These are phyloP conservation scores for Trichoderma breve DNA, from an alignment of 2,329 filamentous ascomycete genomes.

Conservation along the genomic window DNA sequence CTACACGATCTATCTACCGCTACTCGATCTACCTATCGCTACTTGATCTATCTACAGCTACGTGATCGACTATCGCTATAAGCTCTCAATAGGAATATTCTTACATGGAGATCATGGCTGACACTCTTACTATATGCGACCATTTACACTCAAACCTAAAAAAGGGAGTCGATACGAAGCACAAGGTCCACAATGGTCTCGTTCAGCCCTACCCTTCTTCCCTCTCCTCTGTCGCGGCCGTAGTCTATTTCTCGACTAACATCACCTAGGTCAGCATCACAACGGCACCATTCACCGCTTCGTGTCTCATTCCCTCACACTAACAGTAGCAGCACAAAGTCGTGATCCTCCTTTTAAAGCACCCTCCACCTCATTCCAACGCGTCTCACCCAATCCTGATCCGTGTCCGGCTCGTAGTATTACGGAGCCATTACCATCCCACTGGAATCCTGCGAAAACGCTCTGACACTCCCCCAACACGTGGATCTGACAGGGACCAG, in stretches of 20 bases:
- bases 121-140: not conserved
- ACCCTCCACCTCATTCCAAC: not conserved
- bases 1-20: too few relatives aligned
- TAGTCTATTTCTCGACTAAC: not conserved
- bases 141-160: not conserved
- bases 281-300: not conserved
- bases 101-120: not conserved
- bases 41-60: not conserved
- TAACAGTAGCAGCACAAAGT: not conserved
- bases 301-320: not conserved
- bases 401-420: not conserved
- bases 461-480: not conserved
- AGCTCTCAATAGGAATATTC: not conserved
- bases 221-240: not conserved
- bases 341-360: not conserved
- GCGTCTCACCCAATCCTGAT: not conserved
- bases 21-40: not conserved
- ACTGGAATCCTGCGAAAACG: not conserved
- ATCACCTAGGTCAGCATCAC: not conserved
- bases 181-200: not conserved
- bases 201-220: not conserved
- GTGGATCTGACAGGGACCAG: not conserved
- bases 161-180: not conserved
- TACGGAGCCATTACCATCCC: constrained; percentile 6
- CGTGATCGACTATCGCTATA: not conserved